Percentiles rank a stretch among this genome's conserved stretches.
These are phyloP conservation scores for Raffaelea albimanens DNA, from an alignment of 2,329 filamentous ascomycete species.

Conservation along the genomic window DNA sequence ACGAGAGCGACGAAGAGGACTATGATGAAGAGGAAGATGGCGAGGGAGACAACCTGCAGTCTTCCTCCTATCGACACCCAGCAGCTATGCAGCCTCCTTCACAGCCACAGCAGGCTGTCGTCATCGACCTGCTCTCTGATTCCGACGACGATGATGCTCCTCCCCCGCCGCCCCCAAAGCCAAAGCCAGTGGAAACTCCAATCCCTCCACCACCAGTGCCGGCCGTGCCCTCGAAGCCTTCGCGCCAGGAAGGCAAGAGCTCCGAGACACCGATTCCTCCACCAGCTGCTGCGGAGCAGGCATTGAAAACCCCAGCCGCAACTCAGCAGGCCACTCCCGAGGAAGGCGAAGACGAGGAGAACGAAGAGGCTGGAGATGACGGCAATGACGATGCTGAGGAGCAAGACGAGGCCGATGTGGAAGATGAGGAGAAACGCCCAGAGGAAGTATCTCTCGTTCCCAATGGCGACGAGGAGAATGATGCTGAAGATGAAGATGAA, in stretches of 20 bases:
- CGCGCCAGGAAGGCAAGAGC: too few relatives aligned
- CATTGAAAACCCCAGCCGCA: background rate
- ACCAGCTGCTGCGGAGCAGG: conserved; percentile 5
- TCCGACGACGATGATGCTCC: conserved; percentile 25
- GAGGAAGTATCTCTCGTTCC: too few relatives aligned
- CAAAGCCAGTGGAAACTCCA: background rate
- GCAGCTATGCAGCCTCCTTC: background rate
- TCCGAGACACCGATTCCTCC: conserved; percentile 4
- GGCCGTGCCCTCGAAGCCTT: too few relatives aligned
- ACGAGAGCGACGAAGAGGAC: background rate
- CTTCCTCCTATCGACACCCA: background rate
- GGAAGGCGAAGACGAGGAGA: background rate
- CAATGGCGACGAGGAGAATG: conserved; percentile 1
- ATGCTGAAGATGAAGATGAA: background rate
- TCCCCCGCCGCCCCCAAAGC: background rate
- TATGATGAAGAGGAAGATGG: background rate
- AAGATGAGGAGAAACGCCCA: background rate
- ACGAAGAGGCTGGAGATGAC: background rate
- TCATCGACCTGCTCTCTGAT: conserved; percentile 37
- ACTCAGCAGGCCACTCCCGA: background rate
- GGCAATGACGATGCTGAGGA: background rate
- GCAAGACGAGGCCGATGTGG: conserved; percentile 1
- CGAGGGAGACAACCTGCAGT: background rate
- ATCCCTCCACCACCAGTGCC: too few relatives aligned
- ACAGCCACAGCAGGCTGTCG: conserved; percentile 20